These are phyloP conservation scores for Lentinula novae-zelandiae DNA, from an alignment of 1,284 basidiomycete species.

Conservation along the genomic window DNA sequence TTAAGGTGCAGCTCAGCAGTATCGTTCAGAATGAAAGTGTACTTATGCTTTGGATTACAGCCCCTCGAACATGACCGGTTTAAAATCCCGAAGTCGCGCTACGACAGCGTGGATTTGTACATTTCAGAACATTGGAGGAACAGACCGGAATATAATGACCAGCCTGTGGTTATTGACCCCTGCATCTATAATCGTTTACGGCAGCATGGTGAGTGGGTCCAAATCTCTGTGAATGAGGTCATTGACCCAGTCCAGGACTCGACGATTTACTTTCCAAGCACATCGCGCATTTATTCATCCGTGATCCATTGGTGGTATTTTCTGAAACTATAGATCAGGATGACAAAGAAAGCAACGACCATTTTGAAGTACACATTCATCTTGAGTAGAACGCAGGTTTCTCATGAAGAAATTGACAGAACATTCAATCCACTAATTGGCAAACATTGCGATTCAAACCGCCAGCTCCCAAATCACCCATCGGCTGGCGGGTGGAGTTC, in stretches of 20 bases:
- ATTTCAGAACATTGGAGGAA: slow-evolving; percentile 87
- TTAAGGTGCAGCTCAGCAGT: slow-evolving; percentile 50
- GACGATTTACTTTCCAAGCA: slow-evolving; percentile 89
- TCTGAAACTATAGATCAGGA: slow-evolving; percentile 94
- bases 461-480: slow-evolving; percentile 85
- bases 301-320: slow-evolving; percentile 95
- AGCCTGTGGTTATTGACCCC: slow-evolving; percentile 76
- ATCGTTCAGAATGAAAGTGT: slow-evolving; percentile 6
- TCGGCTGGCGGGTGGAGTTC: slow-evolving; percentile 99
- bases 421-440: slow-evolving; percentile 99
- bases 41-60: slow-evolving; percentile 34
- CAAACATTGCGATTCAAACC: slow-evolving; percentile 99
- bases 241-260: slow-evolving; percentile 55
- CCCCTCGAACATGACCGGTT: slow-evolving; percentile 74
- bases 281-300: slow-evolving; percentile 94
- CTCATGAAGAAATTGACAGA: slow-evolving; percentile 41
- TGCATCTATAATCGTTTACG: slow-evolving; percentile 69
- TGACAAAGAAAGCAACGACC: slow-evolving; percentile 84
- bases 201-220: slow-evolving; percentile 57
- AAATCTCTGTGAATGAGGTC: not conserved
- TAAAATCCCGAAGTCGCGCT: slow-evolving; percentile 92
- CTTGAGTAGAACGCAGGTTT: not conserved
- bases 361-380: slow-evolving; percentile 76
- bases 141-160: slow-evolving; percentile 93
- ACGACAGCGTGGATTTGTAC: slow-evolving; percentile 95